phyloP scores from a whole-genome alignment of 2,329 filamentous ascomycete species.

The Tolypocladium nubicola region DNA sequence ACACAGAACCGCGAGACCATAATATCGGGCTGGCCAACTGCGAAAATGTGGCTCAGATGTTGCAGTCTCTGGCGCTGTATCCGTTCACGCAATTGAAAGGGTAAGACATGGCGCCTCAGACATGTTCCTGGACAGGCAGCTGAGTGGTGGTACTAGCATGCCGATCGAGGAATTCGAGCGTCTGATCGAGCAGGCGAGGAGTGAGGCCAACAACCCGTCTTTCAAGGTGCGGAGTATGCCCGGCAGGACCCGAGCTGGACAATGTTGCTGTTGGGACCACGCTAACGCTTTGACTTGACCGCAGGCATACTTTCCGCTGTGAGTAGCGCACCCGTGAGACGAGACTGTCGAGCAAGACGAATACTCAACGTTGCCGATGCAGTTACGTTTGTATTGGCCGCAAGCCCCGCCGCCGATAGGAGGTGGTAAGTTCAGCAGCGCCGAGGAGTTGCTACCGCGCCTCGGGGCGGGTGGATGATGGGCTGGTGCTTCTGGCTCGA shows the following conservation, averaged over 20 bases:
- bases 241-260: neutral
- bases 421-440: neutral
- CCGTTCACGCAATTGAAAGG: slow-evolving; percentile 40
- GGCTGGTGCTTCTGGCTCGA: neutral
- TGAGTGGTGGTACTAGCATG: slow-evolving; percentile 33
- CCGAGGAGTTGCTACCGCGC: neutral
- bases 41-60: slow-evolving; percentile 41
- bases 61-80: slow-evolving; percentile 45
- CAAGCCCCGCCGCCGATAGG: slow-evolving; percentile 30
- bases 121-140: neutral
- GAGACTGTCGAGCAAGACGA: neutral
- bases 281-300: neutral
- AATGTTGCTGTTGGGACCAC: neutral
- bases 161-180: slow-evolving; percentile 45
- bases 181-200: slow-evolving; percentile 43
- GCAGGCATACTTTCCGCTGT: slow-evolving; percentile 53
- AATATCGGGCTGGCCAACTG: slow-evolving; percentile 43
- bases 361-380: neutral
- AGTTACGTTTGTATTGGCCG: slow-evolving; percentile 54
- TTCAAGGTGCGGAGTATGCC: slow-evolving; percentile 40
- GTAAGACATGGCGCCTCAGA: slow-evolving; percentile 21
- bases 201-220: slow-evolving; percentile 39
- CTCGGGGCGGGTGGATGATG: neutral
- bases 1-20: slow-evolving; percentile 36
- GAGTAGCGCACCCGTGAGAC: slow-evolving; percentile 18